A percentile compares a stretch with the other conserved stretches of the same genome.
These are phyloP conservation scores for Dysphania ambrosioides DNA, from an alignment of 148 eudicot genomes.

Conservation along the genomic window DNA sequence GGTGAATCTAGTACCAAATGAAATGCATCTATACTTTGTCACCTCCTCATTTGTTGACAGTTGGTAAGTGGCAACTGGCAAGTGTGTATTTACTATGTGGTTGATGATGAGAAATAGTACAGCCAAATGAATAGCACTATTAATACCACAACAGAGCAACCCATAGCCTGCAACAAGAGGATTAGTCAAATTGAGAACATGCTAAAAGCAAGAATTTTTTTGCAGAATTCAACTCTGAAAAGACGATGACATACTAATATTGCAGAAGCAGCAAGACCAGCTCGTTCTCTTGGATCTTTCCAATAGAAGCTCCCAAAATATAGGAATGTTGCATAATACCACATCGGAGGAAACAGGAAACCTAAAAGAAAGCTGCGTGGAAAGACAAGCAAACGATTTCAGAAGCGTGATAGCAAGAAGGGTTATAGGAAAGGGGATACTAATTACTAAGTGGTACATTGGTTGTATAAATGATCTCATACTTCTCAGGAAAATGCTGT, in stretches of 20 bases:
- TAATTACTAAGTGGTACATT: too few relatives aligned
- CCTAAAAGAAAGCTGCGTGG: constrained; percentile 67
- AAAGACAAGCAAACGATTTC: constrained; percentile 8
- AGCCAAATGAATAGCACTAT: constrained; percentile 41
- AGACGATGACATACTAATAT: constrained; percentile 53
- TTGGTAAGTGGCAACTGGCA: too few relatives aligned
- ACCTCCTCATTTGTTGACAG: constrained; percentile 16
- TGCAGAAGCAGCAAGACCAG: constrained; percentile 95
- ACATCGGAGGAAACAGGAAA: constrained; percentile 62
- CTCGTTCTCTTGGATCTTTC: constrained; percentile 96
- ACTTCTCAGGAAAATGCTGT: too few relatives aligned
- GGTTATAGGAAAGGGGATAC: background rate
- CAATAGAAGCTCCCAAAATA: constrained; percentile 81
- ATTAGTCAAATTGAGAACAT: background rate
- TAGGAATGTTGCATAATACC: constrained; percentile 83
- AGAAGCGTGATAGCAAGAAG: background rate
- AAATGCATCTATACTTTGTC: constrained; percentile 13
- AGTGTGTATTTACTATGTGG: constrained; percentile 14
- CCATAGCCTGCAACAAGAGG: constrained; percentile 64
- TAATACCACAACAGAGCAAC: constrained; percentile 56
- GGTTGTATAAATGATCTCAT: too few relatives aligned
- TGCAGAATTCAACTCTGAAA: background rate
- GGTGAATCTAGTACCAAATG: constrained; percentile 11
- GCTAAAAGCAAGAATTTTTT: background rate
- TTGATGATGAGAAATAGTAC: constrained; percentile 23